Conservation (phyloP, 495 filamentous ascomycete species). For the Tetracladium setigerum region DNA sequence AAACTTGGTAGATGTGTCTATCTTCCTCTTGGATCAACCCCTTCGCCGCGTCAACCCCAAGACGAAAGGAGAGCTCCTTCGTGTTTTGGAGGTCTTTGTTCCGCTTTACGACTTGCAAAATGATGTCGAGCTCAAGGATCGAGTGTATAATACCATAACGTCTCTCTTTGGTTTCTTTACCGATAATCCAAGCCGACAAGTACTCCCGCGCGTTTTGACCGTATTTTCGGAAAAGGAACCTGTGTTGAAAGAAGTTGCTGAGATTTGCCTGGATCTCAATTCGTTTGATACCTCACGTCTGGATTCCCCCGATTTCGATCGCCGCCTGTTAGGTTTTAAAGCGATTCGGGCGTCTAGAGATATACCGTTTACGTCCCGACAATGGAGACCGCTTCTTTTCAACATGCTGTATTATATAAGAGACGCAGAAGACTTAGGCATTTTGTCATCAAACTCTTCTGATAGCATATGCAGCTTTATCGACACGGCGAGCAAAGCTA, state of each 20-base stretch:
- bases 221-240: conserved; percentile 58
- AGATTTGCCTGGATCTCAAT: conserved; percentile 73
- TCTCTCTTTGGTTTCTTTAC: conserved; percentile 82
- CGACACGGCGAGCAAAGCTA: conserved; percentile 40
- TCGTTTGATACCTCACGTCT: conserved; percentile 59
- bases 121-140: conserved; percentile 45
- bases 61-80: conserved; percentile 72
- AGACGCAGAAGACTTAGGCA: conserved; percentile 80
- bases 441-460: conserved; percentile 72
- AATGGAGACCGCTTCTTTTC: conserved; percentile 86
- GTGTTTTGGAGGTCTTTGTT: conserved; percentile 67
- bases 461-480: conserved; percentile 77
- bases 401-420: conserved; percentile 87
- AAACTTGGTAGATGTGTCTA: conserved; percentile 65
- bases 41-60: conserved; percentile 69
- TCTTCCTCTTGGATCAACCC: conserved; percentile 78
- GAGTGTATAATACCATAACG: conserved; percentile 54
- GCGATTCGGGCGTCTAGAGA: conserved; percentile 52
- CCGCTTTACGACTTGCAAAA: conserved; percentile 50
- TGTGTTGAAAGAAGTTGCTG: conserved; percentile 53
- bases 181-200: conserved; percentile 63
- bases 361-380: conserved; percentile 51
- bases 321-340: conserved; percentile 69
- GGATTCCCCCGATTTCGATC: conserved; percentile 80
- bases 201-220: conserved; percentile 61